phyloP scores from a whole-genome alignment of 169 alveolate species.

The Cryptosporidium ryanae region DNA sequence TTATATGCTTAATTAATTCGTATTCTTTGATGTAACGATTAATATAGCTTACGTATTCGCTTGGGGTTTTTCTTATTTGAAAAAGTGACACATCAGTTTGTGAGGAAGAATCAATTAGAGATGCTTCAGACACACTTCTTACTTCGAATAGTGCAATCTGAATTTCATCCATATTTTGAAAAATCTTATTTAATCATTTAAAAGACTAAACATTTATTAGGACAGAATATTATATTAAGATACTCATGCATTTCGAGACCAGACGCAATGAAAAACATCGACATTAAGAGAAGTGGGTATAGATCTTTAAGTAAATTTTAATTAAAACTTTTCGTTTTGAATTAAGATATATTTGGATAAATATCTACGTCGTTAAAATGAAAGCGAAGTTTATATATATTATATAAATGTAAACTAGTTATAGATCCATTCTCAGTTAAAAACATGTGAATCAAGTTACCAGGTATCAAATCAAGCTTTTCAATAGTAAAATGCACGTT shows the following conservation, averaged over 20 bases:
- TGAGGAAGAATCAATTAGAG: slow-evolving; percentile 35
- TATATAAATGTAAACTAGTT: slow-evolving; percentile 37
- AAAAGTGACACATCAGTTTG: slow-evolving; percentile 3
- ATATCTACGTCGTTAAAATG: slow-evolving; percentile 34
- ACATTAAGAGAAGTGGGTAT: too few species aligned
- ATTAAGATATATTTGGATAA: not conserved
- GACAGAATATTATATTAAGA: not conserved
- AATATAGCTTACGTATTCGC: slow-evolving; percentile 29
- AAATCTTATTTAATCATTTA: not conserved
- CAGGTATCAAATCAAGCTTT: slow-evolving; percentile 60
- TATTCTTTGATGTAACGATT: slow-evolving; percentile 21
- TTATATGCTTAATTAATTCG: not conserved
- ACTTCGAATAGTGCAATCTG: slow-evolving; percentile 37
- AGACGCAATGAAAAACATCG: too few species aligned
- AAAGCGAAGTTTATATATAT: slow-evolving; percentile 29
- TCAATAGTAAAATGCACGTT: slow-evolving; percentile 69
- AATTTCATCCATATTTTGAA: slow-evolving; percentile 15
- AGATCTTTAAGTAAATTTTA: not conserved
- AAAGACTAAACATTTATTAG: slow-evolving; percentile 13
- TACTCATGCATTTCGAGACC: too few species aligned
- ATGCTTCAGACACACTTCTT: not conserved
- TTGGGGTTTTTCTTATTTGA: not conserved
- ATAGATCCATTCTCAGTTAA: slow-evolving; percentile 54
- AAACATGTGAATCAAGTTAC: slow-evolving; percentile 32
- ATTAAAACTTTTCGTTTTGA: not conserved